Percentiles rank a stretch among this genome's conserved stretches.
Conservation (phyloP, 305 asterid genomes). For the Lippia alba region DNA sequence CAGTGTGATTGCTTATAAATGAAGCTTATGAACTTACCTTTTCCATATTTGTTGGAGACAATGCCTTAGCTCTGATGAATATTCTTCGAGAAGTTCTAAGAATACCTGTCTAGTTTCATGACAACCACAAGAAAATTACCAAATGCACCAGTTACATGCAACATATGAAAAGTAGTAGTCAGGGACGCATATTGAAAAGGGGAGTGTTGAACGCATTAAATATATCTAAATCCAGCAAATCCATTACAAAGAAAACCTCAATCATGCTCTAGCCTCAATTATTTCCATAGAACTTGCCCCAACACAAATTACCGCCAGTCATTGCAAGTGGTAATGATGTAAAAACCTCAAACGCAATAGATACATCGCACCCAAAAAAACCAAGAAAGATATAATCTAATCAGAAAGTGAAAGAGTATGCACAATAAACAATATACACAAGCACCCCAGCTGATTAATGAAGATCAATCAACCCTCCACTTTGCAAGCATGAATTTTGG, state of each 20-base stretch:
- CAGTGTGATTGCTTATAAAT: not conserved
- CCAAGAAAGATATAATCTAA: not conserved
- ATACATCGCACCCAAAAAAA: not conserved
- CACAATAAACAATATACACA: not conserved
- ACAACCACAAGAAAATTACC: constrained; percentile 37
- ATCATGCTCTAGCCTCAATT: not conserved
- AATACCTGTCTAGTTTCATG: constrained; percentile 74
- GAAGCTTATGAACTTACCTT: constrained; percentile 55
- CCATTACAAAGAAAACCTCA: not conserved
- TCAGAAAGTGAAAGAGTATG: not conserved
- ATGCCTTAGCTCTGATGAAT: constrained; percentile 45
- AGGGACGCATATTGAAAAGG: not conserved
- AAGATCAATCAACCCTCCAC: not conserved
- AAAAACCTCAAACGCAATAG: constrained; percentile 7
- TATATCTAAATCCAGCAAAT: constrained; percentile 2
- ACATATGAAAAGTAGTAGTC: constrained; percentile 5
- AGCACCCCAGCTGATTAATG: not conserved
- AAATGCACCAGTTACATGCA: constrained; percentile 21
- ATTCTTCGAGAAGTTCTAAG: constrained; percentile 54
- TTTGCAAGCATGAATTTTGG: constrained; percentile 2
- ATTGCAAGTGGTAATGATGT: not conserved
- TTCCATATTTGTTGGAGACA: constrained; percentile 54
- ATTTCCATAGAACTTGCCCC: not conserved
- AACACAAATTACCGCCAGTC: not conserved
- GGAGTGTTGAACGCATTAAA: not conserved